A percentile compares a stretch with the other conserved stretches of the same genome.
Conservation (phyloP, 164 flowering plant species). For the Vitis rotundifolia region DNA sequence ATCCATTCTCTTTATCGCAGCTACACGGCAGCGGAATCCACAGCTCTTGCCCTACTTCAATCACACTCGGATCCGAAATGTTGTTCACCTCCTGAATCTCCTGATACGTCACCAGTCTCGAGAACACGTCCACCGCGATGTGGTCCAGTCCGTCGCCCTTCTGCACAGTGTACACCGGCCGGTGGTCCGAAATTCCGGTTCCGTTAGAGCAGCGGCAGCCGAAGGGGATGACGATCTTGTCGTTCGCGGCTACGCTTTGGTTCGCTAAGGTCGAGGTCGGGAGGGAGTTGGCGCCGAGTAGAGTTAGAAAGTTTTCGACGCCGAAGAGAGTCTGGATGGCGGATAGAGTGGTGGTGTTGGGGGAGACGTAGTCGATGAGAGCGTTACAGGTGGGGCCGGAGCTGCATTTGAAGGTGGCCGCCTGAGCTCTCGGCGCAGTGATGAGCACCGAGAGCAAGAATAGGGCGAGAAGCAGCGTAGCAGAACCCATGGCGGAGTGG, state of each 20-base stretch:
- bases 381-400: constrained; percentile 42
- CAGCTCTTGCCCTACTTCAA: constrained; percentile 37
- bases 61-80: constrained; percentile 29
- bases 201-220: constrained; percentile 63
- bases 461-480: constrained; percentile 12
- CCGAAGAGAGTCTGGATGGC: constrained; percentile 49
- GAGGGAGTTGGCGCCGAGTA: constrained; percentile 67
- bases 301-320: constrained; percentile 33
- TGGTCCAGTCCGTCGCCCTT: constrained; percentile 45
- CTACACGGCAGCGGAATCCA: constrained; percentile 22
- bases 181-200: constrained; percentile 48
- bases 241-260: constrained; percentile 19
- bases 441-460: constrained; percentile 12
- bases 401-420: constrained; percentile 42
- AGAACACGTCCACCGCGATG: constrained; percentile 53
- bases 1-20: constrained; percentile 16
- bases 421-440: constrained; percentile 14
- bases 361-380: constrained; percentile 54
- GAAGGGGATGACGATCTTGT: constrained; percentile 61
- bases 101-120: constrained; percentile 34
- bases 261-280: constrained; percentile 35
- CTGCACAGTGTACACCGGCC: constrained; percentile 57
- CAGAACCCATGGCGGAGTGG: background rate
- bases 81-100: constrained; percentile 48
- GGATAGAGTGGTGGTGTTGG: constrained; percentile 54